These are phyloP conservation scores for Glycine soja DNA, from an alignment of 306 rosid species.

Conservation along the genomic window DNA sequence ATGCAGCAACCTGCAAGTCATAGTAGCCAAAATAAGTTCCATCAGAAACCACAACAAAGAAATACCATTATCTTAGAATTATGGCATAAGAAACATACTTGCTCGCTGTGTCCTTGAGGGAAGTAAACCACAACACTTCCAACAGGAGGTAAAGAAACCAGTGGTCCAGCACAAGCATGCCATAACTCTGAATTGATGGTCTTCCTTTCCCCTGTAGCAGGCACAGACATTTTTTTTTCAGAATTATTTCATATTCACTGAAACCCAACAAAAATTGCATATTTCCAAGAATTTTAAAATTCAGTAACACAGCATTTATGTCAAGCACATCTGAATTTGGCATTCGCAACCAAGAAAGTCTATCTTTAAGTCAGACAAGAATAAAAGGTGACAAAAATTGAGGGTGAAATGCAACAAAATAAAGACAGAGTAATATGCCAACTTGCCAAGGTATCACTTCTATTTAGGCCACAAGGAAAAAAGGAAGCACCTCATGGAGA, in stretches of 20 bases:
- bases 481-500: constrained; percentile 5
- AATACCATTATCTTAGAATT: constrained; percentile 23
- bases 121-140: constrained; percentile 96
- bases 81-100: constrained; percentile 56
- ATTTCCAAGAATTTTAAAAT: constrained; percentile 1
- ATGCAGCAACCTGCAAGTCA: constrained; percentile 87
- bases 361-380: not conserved
- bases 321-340: constrained; percentile 35
- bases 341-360: not conserved
- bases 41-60: constrained; percentile 42
- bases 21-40: constrained; percentile 35
- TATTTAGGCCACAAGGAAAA: constrained; percentile 2
- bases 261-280: not conserved
- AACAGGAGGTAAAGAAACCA: constrained; percentile 92
- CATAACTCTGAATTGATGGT: constrained; percentile 91
- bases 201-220: constrained; percentile 76
- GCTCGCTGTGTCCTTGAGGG: constrained; percentile 99
- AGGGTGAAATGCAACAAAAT: constrained; percentile 1
- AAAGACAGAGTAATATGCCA: constrained; percentile 8
- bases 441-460: not conserved
- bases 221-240: constrained; percentile 44
- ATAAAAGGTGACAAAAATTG: constrained; percentile 14
- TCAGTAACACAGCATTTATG: not conserved
- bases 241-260: not conserved
- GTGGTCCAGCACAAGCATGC: constrained; percentile 99